These are phyloP conservation scores for Torulaspora franciscae DNA, from an alignment of 805 yeast species.

Conservation along the genomic window DNA sequence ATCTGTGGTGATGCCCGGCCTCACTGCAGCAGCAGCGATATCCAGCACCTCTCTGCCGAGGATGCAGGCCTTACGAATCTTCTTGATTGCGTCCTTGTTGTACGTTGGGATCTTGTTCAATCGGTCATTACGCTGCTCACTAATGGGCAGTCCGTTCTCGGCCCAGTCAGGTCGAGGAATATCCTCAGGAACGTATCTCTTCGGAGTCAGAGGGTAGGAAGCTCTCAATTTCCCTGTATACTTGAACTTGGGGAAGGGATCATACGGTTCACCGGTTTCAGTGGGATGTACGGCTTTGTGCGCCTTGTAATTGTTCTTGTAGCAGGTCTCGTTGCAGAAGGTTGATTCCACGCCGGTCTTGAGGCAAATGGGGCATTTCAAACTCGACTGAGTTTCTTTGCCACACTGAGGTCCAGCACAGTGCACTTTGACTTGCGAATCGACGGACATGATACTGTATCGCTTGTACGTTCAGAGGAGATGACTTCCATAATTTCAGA, in stretches of 20 bases:
- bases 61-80: constrained; percentile 68
- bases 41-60: constrained; percentile 88
- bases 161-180: constrained; percentile 84
- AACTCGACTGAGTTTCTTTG: constrained; percentile 62
- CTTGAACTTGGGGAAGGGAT: constrained; percentile 79
- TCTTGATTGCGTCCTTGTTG: constrained; percentile 63
- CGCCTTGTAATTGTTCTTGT: constrained; percentile 60
- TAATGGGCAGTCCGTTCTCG: constrained; percentile 65
- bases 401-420: constrained; percentile 87
- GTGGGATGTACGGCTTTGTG: constrained; percentile 78
- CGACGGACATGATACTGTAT: constrained; percentile 1
- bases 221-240: constrained; percentile 77
- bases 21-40: constrained; percentile 73
- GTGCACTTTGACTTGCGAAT: constrained; percentile 8
- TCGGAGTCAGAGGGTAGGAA: constrained; percentile 71
- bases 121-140: constrained; percentile 72
- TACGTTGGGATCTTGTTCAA: constrained; percentile 59
- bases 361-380: constrained; percentile 90
- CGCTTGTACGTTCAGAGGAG: background rate
- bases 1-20: constrained; percentile 91
- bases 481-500: background rate
- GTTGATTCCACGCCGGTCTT: constrained; percentile 57
- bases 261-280: constrained; percentile 50
- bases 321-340: constrained; percentile 84
- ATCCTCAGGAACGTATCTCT: constrained; percentile 63